Evolutionary conservation across 2,329 filamentous ascomycete genomes (phyloP), one percentile per base, ranked within the genome.

Genomic region (Ophiostoma australiae): DNA sequence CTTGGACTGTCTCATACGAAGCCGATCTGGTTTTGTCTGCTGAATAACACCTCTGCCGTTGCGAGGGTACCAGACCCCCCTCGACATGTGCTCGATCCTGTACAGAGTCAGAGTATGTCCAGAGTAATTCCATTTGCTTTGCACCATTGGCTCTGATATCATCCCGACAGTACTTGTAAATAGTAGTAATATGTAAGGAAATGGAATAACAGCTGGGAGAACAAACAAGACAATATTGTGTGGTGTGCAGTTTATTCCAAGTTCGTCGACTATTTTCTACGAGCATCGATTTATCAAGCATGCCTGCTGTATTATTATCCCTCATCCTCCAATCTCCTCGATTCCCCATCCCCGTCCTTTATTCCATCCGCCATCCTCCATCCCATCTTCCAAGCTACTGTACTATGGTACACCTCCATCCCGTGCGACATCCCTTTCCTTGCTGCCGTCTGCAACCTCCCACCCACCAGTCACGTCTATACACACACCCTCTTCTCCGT

Each of bases 361-460:
- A 27, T 27, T 27, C 4, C 10, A 41, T 11, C 39, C 15, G 15
- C 10, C 39, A 41, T 41, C 39, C 39, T 11, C 52, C 52, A 58
- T 23, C n/a, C 48, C 48, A 44, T 48, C 39, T n/a, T n/a, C 52
- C 52, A 58, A 58, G 52, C 44, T 48, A n/a, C n/a, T n/a, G n/a
- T n/a, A n/a, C n/a, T n/a, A n/a, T n/a, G n/a, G n/a, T n/a, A n/a
- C 15, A 48, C n/a, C n/a, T 27, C 52, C 52, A 58, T 58, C 52
- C 52, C 52, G 23, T 58, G 52, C 11, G n/a, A 65, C 31, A 35
- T 20, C 58, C 27, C 58, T 65, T 65, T 65, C 31, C 31, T 35
- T 4, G 31, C 31, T 20, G 17, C 58, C 11, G 17, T 10, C 13
- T 33, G 11, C 58, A 17, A 35, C 58, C 58, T 27, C 23, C 23